A percentile compares a stretch with the other conserved stretches of the same genome.
Conservation (phyloP, 768 basidiomycete species). For the Russula earlei region DNA sequence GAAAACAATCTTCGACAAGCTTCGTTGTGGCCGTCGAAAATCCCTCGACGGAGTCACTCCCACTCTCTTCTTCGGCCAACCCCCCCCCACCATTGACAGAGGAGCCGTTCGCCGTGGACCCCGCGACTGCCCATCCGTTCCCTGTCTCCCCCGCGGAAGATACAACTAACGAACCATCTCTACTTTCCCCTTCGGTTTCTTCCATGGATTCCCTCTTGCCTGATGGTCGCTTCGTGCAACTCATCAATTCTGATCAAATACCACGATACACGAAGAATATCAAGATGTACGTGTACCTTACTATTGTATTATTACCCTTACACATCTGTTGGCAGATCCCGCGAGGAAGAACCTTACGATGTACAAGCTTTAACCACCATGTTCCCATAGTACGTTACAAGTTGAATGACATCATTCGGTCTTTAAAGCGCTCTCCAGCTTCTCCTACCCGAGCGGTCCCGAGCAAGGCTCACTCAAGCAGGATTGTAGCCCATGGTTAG, state of each 20-base stretch:
- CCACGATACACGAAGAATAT: conserved; percentile 1
- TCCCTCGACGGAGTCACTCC: conserved; percentile 4
- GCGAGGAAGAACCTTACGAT: neutral
- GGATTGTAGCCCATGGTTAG: conserved; percentile 30
- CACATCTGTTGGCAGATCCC: neutral
- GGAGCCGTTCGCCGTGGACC: too few species aligned
- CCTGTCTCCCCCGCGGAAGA: too few species aligned
- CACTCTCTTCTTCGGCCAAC: too few species aligned
- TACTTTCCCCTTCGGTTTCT: neutral
- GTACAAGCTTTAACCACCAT: neutral
- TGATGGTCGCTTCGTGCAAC: neutral
- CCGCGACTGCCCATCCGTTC: too few species aligned
- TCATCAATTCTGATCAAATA: conserved; percentile 9
- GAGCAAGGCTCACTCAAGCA: neutral
- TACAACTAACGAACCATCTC: neutral
- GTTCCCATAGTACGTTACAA: neutral
- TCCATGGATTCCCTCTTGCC: neutral
- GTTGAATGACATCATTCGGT: neutral
- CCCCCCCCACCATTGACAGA: too few species aligned
- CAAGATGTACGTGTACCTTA: neutral
- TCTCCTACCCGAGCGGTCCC: neutral
- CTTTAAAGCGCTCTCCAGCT: neutral
- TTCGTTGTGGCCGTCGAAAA: neutral
- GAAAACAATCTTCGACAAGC: neutral
- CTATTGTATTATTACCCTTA: neutral